phyloP scores from a whole-genome alignment of 257 asterid species.

The Hygrophila difformis region DNA sequence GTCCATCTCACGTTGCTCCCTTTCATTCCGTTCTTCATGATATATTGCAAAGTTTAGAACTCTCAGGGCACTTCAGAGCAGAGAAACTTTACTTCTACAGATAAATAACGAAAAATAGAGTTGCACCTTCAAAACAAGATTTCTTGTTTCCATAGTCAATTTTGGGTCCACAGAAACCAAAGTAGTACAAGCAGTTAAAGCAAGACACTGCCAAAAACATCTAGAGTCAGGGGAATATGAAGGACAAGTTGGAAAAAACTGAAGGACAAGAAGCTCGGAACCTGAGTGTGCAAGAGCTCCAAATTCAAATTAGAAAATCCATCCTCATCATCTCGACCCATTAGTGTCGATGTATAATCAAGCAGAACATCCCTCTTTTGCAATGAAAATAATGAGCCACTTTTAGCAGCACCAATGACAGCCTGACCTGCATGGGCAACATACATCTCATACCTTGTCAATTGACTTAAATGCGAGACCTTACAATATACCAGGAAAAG shows the following conservation, averaged over 20 bases:
- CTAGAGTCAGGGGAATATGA: constrained; percentile 17
- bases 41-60: no score
- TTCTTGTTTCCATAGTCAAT: constrained; percentile 80
- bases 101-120: constrained; percentile 12
- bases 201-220: constrained; percentile 59
- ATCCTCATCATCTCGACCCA: constrained; percentile 94
- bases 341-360: constrained; percentile 85
- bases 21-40: no score
- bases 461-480: constrained; percentile 6
- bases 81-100: constrained; percentile 6
- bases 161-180: constrained; percentile 95
- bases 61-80: no score
- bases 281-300: constrained; percentile 90
- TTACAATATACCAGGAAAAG: neutral
- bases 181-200: constrained; percentile 97
- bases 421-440: constrained; percentile 74
- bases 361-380: constrained; percentile 83
- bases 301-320: constrained; percentile 68
- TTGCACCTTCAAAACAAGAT: constrained; percentile 82
- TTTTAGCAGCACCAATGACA: constrained; percentile 85
- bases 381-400: constrained; percentile 83
- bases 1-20: no score
- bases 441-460: neutral
- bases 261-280: constrained; percentile 17
- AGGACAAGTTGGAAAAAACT: constrained; percentile 1